Conservation (phyloP, 1,284 basidiomycete species). For the Tilletia indica region DNA sequence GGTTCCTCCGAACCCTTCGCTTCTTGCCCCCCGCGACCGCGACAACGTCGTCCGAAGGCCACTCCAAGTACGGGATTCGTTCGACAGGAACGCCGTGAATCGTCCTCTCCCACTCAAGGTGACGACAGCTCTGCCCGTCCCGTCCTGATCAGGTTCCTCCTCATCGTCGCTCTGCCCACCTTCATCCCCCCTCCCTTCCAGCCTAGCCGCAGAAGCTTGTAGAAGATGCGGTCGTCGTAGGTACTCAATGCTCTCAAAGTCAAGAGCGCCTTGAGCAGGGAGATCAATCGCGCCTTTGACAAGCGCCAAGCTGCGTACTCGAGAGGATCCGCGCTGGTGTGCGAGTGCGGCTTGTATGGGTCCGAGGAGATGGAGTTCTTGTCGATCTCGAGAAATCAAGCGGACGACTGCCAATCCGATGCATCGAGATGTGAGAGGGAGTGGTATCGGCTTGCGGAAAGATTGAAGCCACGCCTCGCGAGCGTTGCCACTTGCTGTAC, state of each 20-base stretch:
- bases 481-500: neutral
- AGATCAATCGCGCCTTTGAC: constrained; percentile 84
- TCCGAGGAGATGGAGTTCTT: constrained; percentile 42
- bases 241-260: constrained; percentile 61
- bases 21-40: constrained; percentile 62
- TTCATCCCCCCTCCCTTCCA: neutral
- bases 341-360: constrained; percentile 61
- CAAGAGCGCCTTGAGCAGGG: constrained; percentile 81
- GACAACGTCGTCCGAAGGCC: constrained; percentile 62
- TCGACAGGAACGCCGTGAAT: constrained; percentile 62
- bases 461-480: neutral
- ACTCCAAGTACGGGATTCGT: constrained; percentile 77
- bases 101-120: neutral
- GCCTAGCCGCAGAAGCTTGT: neutral
- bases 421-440: constrained; percentile 13
- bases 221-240: neutral
- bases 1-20: constrained; percentile 74
- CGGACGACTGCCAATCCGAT: constrained; percentile 47
- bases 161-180: neutral
- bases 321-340: constrained; percentile 57
- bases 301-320: constrained; percentile 55
- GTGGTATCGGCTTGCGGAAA: neutral
- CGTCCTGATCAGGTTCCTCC: neutral
- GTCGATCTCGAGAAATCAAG: constrained; percentile 33
- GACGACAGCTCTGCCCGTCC: too few relatives aligned